phyloP scores from a whole-genome alignment of 495 filamentous ascomycete species.

The Podospora appendiculata region DNA sequence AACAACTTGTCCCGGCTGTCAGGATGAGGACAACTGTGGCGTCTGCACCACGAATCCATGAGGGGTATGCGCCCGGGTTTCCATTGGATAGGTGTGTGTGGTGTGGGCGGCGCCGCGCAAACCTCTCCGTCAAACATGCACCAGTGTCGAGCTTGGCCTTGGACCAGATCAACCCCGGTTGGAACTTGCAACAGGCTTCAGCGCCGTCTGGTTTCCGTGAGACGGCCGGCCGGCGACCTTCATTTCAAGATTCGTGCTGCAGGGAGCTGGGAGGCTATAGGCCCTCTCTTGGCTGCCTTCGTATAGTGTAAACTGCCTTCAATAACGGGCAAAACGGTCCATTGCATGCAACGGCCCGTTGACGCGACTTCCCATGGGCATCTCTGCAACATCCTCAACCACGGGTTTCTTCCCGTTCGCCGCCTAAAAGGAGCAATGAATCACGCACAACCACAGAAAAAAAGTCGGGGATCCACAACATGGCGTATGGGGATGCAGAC shows the following conservation, averaged over 20 bases:
- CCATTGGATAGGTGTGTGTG: not conserved
- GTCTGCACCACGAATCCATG: conserved; percentile 1
- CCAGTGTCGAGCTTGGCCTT: not conserved
- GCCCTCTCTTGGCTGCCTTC: not conserved
- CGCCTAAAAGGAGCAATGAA: not conserved
- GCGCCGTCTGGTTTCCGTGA: not conserved
- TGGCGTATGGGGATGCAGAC: not conserved
- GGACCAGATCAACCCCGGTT: not conserved
- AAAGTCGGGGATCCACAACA: not conserved
- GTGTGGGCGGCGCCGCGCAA: not conserved
- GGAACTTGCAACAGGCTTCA: not conserved
- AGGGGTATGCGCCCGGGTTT: too few species aligned
- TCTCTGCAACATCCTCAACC: not conserved
- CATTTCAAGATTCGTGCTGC: not conserved
- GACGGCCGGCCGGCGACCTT: not conserved
- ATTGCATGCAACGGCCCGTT: conserved; percentile 9
- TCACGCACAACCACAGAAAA: not conserved
- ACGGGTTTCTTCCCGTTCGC: not conserved
- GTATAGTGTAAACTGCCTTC: not conserved
- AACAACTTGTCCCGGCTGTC: conserved; percentile 5
- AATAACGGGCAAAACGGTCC: conserved; percentile 3
- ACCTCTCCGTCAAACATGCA: not conserved
- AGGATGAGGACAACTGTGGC: conserved; percentile 9
- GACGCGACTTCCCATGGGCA: not conserved
- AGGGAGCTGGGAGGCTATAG: not conserved